These are phyloP conservation scores for Diplodia intermedia DNA, from an alignment of 2,329 filamentous ascomycete genomes.

Conservation along the genomic window DNA sequence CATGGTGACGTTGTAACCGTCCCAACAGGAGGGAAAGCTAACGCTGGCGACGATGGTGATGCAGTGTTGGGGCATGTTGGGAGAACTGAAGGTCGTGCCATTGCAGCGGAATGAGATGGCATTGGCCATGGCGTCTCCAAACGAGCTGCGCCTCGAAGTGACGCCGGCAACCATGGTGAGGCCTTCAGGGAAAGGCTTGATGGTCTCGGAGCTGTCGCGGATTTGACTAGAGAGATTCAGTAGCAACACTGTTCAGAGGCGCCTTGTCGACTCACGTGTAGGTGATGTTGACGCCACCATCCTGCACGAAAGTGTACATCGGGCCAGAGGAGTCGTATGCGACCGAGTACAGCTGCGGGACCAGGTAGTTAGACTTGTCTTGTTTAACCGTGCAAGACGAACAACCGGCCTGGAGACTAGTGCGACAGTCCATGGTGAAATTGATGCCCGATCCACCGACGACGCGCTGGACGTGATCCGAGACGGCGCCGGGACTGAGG, in stretches of 20 bases:
- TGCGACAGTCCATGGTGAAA: constrained; percentile 36
- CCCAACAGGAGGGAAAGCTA: constrained; percentile 67
- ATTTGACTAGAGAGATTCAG: constrained; percentile 13
- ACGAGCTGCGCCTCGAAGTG: constrained; percentile 46
- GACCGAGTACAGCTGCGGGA: constrained; percentile 43
- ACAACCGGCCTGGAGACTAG: constrained; percentile 31
- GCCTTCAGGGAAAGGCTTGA: constrained; percentile 72
- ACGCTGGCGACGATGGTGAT: constrained; percentile 66
- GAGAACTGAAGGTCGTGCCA: constrained; percentile 51
- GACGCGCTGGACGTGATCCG: constrained; percentile 36
- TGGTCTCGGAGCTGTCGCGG: constrained; percentile 61
- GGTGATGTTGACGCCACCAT: constrained; percentile 2
- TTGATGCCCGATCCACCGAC: constrained; percentile 38
- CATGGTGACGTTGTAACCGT: constrained; percentile 19
- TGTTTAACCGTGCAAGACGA: constrained; percentile 57
- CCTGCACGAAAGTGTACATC: not conserved
- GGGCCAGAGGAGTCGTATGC: constrained; percentile 34
- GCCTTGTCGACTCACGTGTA: constrained; percentile 13
- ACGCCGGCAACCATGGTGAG: constrained; percentile 76
- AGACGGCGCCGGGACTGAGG: constrained; percentile 63
- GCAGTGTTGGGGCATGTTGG: constrained; percentile 73
- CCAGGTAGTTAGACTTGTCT: constrained; percentile 59
- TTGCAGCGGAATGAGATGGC: constrained; percentile 58
- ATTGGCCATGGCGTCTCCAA: constrained; percentile 58
- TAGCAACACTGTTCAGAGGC: constrained; percentile 41